Evolutionary conservation across 768 basidiomycete species (phyloP).

Genomic region (Tylopilus sp.): DNA sequence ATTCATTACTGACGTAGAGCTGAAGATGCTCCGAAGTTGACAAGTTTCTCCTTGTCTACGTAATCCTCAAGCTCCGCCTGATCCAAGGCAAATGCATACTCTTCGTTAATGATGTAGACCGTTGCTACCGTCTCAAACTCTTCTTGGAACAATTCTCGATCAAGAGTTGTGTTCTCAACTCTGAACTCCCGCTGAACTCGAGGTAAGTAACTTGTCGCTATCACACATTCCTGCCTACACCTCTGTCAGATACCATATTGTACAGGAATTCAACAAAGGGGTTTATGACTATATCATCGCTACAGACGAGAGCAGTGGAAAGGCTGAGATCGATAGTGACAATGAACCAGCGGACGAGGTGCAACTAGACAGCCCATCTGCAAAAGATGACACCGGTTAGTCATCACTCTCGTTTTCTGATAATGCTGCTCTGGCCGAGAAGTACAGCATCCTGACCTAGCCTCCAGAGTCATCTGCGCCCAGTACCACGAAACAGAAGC

Average conservation of each 20-base stretch:
- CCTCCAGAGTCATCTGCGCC: constrained; percentile 8
- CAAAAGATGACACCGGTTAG: constrained; percentile 31
- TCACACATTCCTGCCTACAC: constrained; percentile 1
- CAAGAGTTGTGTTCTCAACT: constrained; percentile 93
- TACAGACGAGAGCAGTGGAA: constrained; percentile 79
- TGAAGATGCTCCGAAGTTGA: constrained; percentile 85
- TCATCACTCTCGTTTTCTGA: neutral
- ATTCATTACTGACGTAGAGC: neutral
- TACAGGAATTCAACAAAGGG: constrained; percentile 98
- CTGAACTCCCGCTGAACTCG: constrained; percentile 92
- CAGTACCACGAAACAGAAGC: constrained; percentile 41
- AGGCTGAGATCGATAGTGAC: constrained; percentile 48
- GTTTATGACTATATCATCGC: constrained; percentile 99
- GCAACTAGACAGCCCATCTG: neutral
- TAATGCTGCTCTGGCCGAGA: constrained; percentile 36
- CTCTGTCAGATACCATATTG: constrained; percentile 76
- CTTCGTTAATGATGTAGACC: constrained; percentile 95
- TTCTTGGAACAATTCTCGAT: constrained; percentile 98
- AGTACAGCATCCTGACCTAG: constrained; percentile 30
- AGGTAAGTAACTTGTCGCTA: constrained; percentile 40
- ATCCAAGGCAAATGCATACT: constrained; percentile 95
- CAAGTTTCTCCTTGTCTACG: constrained; percentile 95
- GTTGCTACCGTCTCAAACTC: constrained; percentile 93
- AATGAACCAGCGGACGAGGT: constrained; percentile 40
- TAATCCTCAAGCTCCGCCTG: constrained; percentile 93